A percentile compares a stretch with the other conserved stretches of the same genome.
These are phyloP conservation scores for Diaporthe nobilis DNA, from an alignment of 2,329 filamentous ascomycete species.

Conservation along the genomic window DNA sequence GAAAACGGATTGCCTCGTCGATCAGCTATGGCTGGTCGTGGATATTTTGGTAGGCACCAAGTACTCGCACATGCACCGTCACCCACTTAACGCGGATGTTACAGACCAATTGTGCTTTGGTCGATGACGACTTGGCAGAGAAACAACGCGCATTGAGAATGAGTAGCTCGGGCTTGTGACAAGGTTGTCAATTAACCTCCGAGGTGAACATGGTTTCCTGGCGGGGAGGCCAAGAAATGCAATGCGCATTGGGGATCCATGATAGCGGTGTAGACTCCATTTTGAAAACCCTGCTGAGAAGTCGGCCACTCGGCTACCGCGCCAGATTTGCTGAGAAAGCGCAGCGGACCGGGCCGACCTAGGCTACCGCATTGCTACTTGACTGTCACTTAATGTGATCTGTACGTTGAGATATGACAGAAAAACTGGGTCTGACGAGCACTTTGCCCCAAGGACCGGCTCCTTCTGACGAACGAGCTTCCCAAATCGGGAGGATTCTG, in stretches of 20 bases:
- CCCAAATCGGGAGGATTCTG: neutral
- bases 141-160: neutral
- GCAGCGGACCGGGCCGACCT: slow-evolving; percentile 9
- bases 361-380: neutral
- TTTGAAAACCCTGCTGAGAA: neutral
- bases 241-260: neutral
- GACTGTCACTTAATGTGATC: neutral
- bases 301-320: neutral
- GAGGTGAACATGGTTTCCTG: neutral
- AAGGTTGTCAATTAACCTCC: neutral
- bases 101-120: too few relatives aligned
- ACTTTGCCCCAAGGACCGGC: neutral
- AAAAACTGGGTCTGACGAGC: slow-evolving; percentile 12
- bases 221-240: neutral
- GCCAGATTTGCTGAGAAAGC: neutral
- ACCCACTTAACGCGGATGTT: neutral
- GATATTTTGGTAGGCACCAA: neutral
- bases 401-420: slow-evolving; percentile 21
- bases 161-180: neutral
- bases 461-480: slow-evolving; percentile 9
- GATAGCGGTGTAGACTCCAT: neutral
- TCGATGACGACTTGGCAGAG: neutral
- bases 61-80: neutral
- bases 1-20: neutral
- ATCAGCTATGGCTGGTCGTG: neutral